Conservation (phyloP, 768 basidiomycete species). For the Daedaleopsis nitida region DNA sequence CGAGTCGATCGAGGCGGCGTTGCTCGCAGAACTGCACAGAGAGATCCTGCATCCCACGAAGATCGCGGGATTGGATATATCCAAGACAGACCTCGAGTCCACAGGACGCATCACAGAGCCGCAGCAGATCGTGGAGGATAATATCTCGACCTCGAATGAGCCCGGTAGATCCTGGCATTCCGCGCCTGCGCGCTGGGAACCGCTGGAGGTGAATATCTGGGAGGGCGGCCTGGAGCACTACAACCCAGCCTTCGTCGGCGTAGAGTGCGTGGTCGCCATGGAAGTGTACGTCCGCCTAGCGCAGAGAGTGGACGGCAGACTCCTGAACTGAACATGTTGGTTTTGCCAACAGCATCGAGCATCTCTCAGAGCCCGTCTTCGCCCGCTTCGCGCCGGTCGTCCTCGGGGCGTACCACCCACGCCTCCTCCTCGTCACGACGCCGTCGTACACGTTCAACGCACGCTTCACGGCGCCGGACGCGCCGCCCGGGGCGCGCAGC, state of each 20-base stretch:
- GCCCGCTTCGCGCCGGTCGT: constrained; percentile 67
- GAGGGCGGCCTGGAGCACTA: constrained; percentile 69
- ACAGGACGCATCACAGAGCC: constrained; percentile 55
- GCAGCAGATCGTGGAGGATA: constrained; percentile 21
- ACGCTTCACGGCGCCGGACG: constrained; percentile 63
- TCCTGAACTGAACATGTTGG: not conserved
- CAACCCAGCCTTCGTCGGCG: constrained; percentile 64
- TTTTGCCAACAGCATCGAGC: constrained; percentile 67
- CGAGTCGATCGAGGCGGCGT: not conserved
- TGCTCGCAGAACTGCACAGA: constrained; percentile 5
- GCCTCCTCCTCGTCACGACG: constrained; percentile 75
- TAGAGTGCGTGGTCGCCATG: constrained; percentile 73
- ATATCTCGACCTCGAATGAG: not conserved
- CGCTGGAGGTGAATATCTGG: constrained; percentile 67
- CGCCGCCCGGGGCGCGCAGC: constrained; percentile 35
- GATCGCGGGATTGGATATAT: constrained; percentile 71
- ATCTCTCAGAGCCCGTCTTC: constrained; percentile 62
- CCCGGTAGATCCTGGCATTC: not conserved
- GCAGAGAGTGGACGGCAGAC: no score
- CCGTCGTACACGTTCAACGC: constrained; percentile 85
- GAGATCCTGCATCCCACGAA: constrained; percentile 20
- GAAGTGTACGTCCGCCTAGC: constrained; percentile 74
- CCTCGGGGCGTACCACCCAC: constrained; percentile 78
- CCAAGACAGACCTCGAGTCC: constrained; percentile 50
- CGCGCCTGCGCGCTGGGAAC: constrained; percentile 61